These are phyloP conservation scores for Nakataea oryzae DNA, from an alignment of 2,329 filamentous ascomycete genomes.

Conservation along the genomic window DNA sequence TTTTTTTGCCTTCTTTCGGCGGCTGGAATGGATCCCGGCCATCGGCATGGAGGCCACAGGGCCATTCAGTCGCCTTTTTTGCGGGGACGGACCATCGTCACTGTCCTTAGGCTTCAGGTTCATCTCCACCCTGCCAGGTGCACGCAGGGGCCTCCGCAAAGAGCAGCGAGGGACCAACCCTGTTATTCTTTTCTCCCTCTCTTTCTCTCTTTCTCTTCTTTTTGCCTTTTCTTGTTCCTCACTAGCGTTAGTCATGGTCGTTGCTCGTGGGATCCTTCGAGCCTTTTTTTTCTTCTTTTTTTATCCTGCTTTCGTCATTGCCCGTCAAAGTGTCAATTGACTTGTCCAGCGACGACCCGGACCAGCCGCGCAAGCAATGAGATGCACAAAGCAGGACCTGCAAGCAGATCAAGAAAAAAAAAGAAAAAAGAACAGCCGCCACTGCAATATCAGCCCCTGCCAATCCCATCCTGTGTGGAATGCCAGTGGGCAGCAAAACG, in stretches of 20 bases:
- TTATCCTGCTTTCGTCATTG: background rate
- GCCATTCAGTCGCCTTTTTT: too few relatives aligned
- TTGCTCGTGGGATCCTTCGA: background rate
- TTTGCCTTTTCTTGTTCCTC: too few relatives aligned
- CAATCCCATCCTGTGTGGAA: too few relatives aligned
- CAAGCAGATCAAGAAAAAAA: too few relatives aligned
- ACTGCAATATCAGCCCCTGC: too few relatives aligned
- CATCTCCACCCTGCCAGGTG: background rate
- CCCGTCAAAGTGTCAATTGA: background rate
- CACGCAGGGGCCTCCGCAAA: background rate
- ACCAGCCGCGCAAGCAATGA: too few relatives aligned
- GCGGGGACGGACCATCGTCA: background rate
- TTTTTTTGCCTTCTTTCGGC: background rate
- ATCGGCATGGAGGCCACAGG: too few relatives aligned
- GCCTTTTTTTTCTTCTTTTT: background rate
- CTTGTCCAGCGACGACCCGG: too few relatives aligned
- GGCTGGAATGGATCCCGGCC: too few relatives aligned
- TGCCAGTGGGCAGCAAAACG: background rate
- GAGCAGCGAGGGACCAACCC: background rate
- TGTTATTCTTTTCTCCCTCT: background rate
- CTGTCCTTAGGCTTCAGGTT: background rate
- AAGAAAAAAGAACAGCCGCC: too few relatives aligned
- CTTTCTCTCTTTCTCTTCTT: background rate
- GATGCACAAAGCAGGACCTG: background rate
- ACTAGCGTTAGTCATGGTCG: too few relatives aligned